phyloP scores from a whole-genome alignment of 2,329 filamentous ascomycete species.

The Lachnellula suecica region DNA sequence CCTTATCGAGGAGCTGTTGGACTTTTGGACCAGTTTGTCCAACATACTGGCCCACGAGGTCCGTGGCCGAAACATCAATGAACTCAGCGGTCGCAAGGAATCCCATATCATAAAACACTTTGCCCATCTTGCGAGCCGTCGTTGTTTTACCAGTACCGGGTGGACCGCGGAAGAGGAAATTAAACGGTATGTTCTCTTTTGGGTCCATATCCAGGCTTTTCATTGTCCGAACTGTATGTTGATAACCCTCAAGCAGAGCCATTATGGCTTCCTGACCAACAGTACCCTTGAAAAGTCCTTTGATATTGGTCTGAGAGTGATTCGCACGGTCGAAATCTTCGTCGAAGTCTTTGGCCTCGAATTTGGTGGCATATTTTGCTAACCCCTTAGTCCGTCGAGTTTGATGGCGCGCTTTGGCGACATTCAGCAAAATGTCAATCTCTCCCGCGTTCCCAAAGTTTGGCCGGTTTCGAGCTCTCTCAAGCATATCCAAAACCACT shows the following conservation, averaged over 20 bases:
- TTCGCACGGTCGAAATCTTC: conserved; percentile 47
- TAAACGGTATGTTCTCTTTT: conserved; percentile 51
- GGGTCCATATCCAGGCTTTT: conserved; percentile 47
- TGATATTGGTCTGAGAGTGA: no score
- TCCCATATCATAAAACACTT: conserved; percentile 74
- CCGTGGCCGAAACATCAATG: conserved; percentile 64
- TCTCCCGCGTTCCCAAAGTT: no score
- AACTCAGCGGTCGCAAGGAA: conserved; percentile 61
- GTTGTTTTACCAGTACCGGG: conserved; percentile 70
- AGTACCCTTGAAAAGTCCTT: conserved; percentile 47
- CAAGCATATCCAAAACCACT: no score
- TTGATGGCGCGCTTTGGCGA: no score
- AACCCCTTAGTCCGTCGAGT: no score
- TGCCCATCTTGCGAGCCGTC: conserved; percentile 71
- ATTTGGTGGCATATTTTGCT: no score
- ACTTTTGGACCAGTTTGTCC: conserved; percentile 72
- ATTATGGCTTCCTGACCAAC: conserved; percentile 53
- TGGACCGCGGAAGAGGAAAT: conserved; percentile 58
- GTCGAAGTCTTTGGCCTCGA: conserved; percentile 55
- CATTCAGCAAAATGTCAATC: no score
- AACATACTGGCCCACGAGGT: conserved; percentile 67
- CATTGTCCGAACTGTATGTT: conserved; percentile 44
- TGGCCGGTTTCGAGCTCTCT: no score
- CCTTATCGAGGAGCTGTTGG: conserved; percentile 51
- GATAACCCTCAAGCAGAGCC: conserved; percentile 47